Conservation (phyloP, 345 rosid species). For the Punica granatum region DNA sequence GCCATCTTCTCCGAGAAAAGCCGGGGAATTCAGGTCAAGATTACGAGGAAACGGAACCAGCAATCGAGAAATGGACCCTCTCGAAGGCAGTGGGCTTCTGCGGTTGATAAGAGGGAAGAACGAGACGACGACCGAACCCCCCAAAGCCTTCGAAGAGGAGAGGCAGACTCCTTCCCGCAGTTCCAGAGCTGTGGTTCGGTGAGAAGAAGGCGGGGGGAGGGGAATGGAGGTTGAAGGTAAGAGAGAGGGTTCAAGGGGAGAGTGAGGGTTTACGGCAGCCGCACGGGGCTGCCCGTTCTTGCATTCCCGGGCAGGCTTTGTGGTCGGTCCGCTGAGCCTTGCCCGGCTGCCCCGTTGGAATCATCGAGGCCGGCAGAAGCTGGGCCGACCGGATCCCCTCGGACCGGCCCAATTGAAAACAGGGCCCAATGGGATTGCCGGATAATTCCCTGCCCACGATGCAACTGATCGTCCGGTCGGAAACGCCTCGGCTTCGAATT, state of each 20-base stretch:
- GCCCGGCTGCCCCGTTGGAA: background rate
- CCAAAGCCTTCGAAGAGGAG: background rate
- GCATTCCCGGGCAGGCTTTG: background rate
- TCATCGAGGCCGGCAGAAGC: background rate
- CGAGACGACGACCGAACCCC: background rate
- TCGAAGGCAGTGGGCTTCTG: background rate
- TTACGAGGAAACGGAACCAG: background rate
- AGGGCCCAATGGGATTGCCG: too few relatives aligned
- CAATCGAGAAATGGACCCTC: background rate
- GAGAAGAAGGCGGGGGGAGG: conserved; percentile 13
- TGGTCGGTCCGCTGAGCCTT: background rate
- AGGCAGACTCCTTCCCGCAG: background rate
- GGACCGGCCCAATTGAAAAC: background rate
- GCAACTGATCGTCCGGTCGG: too few relatives aligned
- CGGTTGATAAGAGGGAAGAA: background rate
- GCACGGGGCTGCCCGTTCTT: conserved; percentile 22
- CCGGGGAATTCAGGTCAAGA: background rate
- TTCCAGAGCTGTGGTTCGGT: background rate
- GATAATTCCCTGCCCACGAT: too few relatives aligned
- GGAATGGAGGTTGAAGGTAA: background rate
- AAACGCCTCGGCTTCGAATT: too few relatives aligned
- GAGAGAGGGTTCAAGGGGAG: conserved; percentile 22
- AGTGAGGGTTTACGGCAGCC: conserved; percentile 34
- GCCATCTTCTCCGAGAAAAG: conserved; percentile 38
- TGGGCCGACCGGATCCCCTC: too few relatives aligned